Conservation (phyloP, 257 asterid genomes). For the Solanum lignicaule region DNA sequence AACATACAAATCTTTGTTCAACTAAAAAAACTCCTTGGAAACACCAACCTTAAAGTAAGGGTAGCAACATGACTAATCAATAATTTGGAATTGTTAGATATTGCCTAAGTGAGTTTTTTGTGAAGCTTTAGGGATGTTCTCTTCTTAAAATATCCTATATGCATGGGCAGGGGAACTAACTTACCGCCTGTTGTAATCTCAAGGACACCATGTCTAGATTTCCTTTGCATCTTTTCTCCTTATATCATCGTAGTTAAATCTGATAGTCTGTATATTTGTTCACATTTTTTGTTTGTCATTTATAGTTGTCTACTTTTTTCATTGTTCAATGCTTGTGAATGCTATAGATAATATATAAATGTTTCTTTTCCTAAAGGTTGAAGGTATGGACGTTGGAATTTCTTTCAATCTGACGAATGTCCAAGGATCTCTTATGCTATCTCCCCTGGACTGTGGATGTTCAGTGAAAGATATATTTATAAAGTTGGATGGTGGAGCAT, state of each 20-base stretch:
- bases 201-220: background rate
- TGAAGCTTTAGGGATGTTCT: background rate
- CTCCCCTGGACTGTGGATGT: conserved; percentile 76
- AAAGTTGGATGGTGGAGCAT: conserved; percentile 87
- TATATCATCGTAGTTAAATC: background rate
- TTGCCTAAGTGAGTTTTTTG: background rate
- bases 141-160: background rate
- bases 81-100: background rate
- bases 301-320: background rate
- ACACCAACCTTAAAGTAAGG: background rate
- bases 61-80: background rate
- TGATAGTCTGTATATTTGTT: background rate
- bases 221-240: background rate
- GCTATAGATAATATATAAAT: conserved; percentile 1
- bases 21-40: background rate
- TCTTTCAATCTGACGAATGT: conserved; percentile 42
- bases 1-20: background rate
- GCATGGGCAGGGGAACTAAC: background rate
- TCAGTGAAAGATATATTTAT: conserved; percentile 57
- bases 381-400: conserved; percentile 72
- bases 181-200: background rate
- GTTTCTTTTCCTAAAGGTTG: conserved; percentile 46
- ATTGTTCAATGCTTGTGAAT: background rate
- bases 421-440: conserved; percentile 61
- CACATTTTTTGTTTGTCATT: background rate